A percentile compares a stretch with the other conserved stretches of the same genome.
Evolutionary conservation across 2,329 filamentous ascomycete species (phyloP).

Genomic region (Aspergillus sp.): DNA sequence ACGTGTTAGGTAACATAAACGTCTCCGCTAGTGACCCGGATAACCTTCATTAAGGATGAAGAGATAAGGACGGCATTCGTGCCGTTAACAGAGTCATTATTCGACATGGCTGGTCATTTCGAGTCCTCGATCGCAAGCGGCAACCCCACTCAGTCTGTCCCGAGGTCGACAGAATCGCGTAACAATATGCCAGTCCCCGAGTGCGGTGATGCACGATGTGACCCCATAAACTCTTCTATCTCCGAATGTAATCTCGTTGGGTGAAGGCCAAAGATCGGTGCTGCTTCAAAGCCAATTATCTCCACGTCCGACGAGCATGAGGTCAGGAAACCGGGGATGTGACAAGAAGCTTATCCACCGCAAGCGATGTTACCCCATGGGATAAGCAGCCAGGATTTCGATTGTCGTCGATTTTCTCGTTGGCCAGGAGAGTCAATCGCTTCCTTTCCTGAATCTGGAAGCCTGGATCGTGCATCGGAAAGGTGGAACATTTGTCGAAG

Average conservation of each 20-base stretch:
- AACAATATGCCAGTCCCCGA: background rate
- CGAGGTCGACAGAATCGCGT: background rate
- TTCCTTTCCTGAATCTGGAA: background rate
- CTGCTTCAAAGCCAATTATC: background rate
- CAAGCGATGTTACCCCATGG: slow-evolving; percentile 10
- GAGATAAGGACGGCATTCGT: slow-evolving; percentile 20
- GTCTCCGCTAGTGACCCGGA: slow-evolving; percentile 1
- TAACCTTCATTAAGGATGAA: background rate
- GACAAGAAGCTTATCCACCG: slow-evolving; percentile 6
- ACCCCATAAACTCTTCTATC: background rate
- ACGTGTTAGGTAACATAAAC: slow-evolving; percentile 25
- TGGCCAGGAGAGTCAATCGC: slow-evolving; percentile 2
- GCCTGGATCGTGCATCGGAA: background rate
- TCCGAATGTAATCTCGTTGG: background rate
- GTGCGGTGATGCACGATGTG: background rate
- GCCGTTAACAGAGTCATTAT: slow-evolving; percentile 9
- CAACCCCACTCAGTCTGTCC: slow-evolving; percentile 4
- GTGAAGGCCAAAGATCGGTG: background rate
- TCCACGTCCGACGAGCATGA: background rate
- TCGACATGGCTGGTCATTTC: background rate
- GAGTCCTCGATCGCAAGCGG: background rate
- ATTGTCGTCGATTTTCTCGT: background rate
- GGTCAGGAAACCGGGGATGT: background rate
- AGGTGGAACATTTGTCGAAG: background rate
- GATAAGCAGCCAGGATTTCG: background rate